Base-by-base conservation (phyloP, 306 rosid species). In the Malus asiatica region DNA sequence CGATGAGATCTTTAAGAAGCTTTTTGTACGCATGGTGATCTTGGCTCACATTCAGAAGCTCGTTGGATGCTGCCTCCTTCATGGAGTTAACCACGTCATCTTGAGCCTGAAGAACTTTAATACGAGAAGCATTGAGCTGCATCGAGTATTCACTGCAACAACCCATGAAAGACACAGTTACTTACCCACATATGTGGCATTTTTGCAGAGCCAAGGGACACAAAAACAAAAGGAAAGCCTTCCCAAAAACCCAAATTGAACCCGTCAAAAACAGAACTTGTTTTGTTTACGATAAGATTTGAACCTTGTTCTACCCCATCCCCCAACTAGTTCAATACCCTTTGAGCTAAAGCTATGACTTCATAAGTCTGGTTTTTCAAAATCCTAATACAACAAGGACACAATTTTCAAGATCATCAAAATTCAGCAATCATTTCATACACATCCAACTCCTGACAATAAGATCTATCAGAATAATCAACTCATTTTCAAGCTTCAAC, bases 81-180 rank as follows among this genome's bases (percentile, higher is more conserved):
- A 94, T 94, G 86, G 91, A 71, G 85, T 70, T 90, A 59, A 91
- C 87, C 71, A 90, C 83, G 58, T 91, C 98, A 80, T 94, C 98
- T 75, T 94, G 98, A 62, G 98, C 98, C 85, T 94, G 98, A 81
- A 94, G 98, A 87, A 94, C 96, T 80, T 94, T 91, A 76, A 94
- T 88, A 66, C 97, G 81, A 77, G 94, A 89, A 80, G 97, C 92
- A 78, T 89, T 91, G 69, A 88, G 90, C 87, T 91, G 98, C 98
- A 94, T 94, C 33, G 98, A 94, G 84, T 94, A 94, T 88, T 94
- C 98, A 46, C 98, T 94, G 86, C 71, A 85, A 80, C 73, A 81
- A 78, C 65, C 70, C 76, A 80, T 13, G 75, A 59, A 81, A 61
- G 12, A 63, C 55, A 51, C 45, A 16, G 59, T 70, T 68, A 71